Conservation (phyloP, 75 land plant species). For the Pinus taeda region DNA sequence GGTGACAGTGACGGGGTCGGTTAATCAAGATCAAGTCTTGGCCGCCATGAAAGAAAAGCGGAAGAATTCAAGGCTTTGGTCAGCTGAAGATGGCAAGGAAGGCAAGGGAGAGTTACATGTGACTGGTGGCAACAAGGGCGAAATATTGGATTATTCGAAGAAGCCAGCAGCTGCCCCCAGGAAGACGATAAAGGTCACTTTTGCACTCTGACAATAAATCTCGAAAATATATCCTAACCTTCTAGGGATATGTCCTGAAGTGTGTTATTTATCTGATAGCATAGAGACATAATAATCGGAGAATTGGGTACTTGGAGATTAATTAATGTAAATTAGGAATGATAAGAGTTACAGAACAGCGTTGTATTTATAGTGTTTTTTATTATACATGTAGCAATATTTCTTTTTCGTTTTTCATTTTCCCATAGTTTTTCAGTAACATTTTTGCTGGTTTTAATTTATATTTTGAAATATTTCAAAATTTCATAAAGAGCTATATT, state of each 20-base stretch:
- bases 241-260: background rate
- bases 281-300: background rate
- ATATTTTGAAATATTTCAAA: too few relatives aligned
- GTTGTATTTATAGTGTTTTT: background rate
- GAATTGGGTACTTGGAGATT: background rate
- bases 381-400: background rate
- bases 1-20: constrained; percentile 60
- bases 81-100: background rate
- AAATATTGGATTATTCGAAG: background rate
- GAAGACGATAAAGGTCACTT: constrained; percentile 8
- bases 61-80: constrained; percentile 49
- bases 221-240: background rate
- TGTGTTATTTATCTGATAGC: background rate
- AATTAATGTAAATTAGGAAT: background rate
- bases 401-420: too few relatives aligned
- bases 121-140: background rate
- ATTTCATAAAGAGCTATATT: too few relatives aligned
- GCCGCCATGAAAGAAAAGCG: constrained; percentile 42
- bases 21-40: constrained; percentile 39
- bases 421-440: too few relatives aligned
- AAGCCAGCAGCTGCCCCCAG: background rate
- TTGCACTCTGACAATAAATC: background rate
- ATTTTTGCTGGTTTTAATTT: too few relatives aligned
- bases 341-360: background rate
- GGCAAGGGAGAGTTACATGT: background rate